Evolutionary conservation across 257 asterid species (phyloP), one percentile per base, ranked within the genome.

Genomic region (Leptodermis oblonga): DNA sequence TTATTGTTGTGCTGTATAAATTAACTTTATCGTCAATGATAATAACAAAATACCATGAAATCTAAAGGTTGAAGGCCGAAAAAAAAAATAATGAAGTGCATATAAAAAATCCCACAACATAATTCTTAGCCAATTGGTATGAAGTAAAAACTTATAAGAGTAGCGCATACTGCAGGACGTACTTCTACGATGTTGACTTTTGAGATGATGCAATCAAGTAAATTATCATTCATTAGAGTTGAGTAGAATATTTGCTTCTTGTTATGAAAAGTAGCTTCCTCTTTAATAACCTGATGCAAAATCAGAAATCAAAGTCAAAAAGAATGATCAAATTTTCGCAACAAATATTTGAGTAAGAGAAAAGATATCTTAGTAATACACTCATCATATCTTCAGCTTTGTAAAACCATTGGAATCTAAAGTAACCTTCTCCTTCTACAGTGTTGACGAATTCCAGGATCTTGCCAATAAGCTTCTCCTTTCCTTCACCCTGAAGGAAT

Each of bases 321-420:
- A 59, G 28, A 20, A 62, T 30, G 22, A 70, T 46, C 17, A 43
- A 72, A 43, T 28, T 48, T 51, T 46, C 42, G 48, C 28, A 17
- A 59, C 68, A 77, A 4, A 31, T 60, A 28, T 56, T 62, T 63
- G n/a, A n/a, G n/a, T n/a, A 23, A 7, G 71, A 67, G 28, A 43
- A 58, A 18, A 46, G 65, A n/a, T n/a, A 55, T 23, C 1, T 37
- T 28, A 31, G 18, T 39, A 22, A 5, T 61, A n/a, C 45, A 86
- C 95, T 43, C 65, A 90, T 96, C 80, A 97, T 93, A 74, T 93
- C 96, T 82, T 87, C 90, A 6, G 96, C 97, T 83, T 89, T 82
- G 84, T 71, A 93, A 77, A 88, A 93, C 98, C 98, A 93, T 68
- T 90, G 98, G 61, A 93, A 92, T 79, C 98, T 78, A 69, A 88